Evolutionary conservation across 805 yeast genomes (phyloP).

Genomic region (Sungouiella blattae): DNA sequence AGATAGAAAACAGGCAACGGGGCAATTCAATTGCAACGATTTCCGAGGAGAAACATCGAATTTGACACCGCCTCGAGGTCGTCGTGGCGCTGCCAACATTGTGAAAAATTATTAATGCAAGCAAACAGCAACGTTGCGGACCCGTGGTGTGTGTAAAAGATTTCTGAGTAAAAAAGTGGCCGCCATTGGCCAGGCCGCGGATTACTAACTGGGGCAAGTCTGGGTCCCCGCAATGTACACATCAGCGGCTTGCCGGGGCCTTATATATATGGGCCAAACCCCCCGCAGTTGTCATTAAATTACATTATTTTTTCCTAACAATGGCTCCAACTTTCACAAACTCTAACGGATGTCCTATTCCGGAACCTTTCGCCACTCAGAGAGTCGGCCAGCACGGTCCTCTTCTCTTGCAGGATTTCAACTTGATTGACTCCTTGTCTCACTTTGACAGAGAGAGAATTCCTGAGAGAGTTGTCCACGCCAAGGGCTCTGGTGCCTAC

Average conservation of each 20-base stretch:
- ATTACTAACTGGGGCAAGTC: conserved; percentile 9
- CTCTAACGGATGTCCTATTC: conserved; percentile 73
- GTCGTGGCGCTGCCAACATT: no score
- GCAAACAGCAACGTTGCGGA: no score
- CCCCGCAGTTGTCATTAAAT: not conserved
- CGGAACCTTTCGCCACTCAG: conserved; percentile 73
- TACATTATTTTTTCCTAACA: not conserved
- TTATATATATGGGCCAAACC: not conserved
- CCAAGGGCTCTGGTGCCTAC: conserved; percentile 89
- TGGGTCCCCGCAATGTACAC: conserved; percentile 11
- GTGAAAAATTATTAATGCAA: no score
- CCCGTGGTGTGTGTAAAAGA: no score
- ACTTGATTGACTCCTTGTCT: conserved; percentile 74
- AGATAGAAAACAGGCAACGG: no score
- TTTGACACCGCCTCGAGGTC: no score
- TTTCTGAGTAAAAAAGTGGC: not conserved
- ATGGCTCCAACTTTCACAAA: conserved; percentile 66
- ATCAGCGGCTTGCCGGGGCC: not conserved
- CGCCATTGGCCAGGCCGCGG: conserved; percentile 6
- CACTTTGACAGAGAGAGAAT: conserved; percentile 88
- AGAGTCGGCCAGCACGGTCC: conserved; percentile 78
- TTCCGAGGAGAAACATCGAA: no score
- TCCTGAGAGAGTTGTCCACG: conserved; percentile 92
- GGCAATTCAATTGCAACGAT: no score
- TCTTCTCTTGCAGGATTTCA: conserved; percentile 74